Percentiles rank a stretch among this genome's conserved stretches.
Conservation (phyloP, 2,329 filamentous ascomycete species). For the Zasmidium citrigriseum region DNA sequence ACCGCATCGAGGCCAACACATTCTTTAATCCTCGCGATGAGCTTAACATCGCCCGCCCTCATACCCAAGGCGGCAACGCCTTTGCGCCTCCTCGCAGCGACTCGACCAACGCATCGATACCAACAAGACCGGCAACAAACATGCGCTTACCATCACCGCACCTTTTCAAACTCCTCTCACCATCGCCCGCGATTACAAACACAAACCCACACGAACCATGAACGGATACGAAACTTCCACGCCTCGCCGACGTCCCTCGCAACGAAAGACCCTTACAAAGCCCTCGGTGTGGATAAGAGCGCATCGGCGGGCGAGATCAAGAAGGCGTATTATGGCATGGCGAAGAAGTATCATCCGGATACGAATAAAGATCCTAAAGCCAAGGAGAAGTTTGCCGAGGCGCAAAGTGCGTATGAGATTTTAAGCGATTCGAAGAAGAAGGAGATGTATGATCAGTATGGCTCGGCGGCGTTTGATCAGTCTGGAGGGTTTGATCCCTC, state of each 20-base stretch:
- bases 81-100: constrained; percentile 35
- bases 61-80: constrained; percentile 37
- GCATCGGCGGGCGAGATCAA: constrained; percentile 90
- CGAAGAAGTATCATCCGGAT: constrained; percentile 97
- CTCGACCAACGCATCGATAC: constrained; percentile 26
- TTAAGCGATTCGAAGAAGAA: constrained; percentile 91
- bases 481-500: constrained; percentile 76
- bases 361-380: constrained; percentile 94
- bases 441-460: constrained; percentile 88
- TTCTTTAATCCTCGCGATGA: constrained; percentile 30
- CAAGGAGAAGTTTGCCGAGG: constrained; percentile 92
- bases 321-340: constrained; percentile 95
- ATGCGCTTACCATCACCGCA: constrained; percentile 15
- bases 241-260: constrained; percentile 56
- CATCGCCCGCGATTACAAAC: constrained; percentile 16
- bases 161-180: constrained; percentile 16
- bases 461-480: constrained; percentile 71
- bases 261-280: constrained; percentile 78
- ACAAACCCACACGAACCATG: constrained; percentile 25
- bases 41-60: constrained; percentile 36
- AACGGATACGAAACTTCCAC: constrained; percentile 53
- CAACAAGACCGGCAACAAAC: constrained; percentile 20
- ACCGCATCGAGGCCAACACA: neutral
- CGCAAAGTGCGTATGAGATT: constrained; percentile 91
- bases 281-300: constrained; percentile 78